Evolutionary conservation across 108 stramenopile species (phyloP).

Genomic region (Aurantiochytrium sp.): DNA sequence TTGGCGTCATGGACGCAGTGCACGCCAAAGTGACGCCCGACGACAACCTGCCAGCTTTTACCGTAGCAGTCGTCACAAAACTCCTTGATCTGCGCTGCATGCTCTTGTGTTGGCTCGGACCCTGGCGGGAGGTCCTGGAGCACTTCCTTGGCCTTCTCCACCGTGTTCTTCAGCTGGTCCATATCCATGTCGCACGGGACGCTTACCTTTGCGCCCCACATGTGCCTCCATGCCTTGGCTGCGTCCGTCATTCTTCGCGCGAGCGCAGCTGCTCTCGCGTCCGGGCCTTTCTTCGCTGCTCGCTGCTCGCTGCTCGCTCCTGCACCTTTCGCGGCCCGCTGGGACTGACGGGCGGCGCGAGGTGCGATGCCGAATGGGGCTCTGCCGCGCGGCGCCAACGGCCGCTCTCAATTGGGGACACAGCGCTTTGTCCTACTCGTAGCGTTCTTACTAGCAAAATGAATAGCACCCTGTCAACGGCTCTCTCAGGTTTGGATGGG

Average conservation of each 20-base stretch:
- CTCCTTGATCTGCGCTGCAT: neutral
- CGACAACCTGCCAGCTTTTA: slow-evolving; percentile 10
- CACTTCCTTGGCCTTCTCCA: slow-evolving; percentile 7
- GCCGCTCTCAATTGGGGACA: too few relatives aligned
- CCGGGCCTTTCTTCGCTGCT: too few relatives aligned
- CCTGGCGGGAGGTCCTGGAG: slow-evolving; percentile 11
- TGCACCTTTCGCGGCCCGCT: too few relatives aligned
- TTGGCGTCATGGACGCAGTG: slow-evolving; percentile 5
- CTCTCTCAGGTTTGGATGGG: too few relatives aligned
- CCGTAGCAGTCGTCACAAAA: neutral
- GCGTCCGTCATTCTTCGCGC: neutral
- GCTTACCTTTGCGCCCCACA: slow-evolving; percentile 15
- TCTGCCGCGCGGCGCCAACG: too few relatives aligned
- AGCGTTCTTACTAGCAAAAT: too few relatives aligned
- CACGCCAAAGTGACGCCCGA: slow-evolving; percentile 6
- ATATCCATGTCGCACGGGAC: slow-evolving; percentile 15
- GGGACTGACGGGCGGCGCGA: too few relatives aligned
- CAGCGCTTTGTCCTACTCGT: too few relatives aligned
- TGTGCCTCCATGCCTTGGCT: neutral
- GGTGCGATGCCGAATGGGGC: too few relatives aligned
- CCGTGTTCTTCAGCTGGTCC: neutral
- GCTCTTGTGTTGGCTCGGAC: neutral
- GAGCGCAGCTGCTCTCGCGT: too few relatives aligned
- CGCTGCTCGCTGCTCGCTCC: too few relatives aligned
- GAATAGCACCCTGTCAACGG: too few relatives aligned